Percentiles rank a stretch among this genome's conserved stretches.
Conservation (phyloP, 2,329 filamentous ascomycete genomes). For the Fusarium foetens region DNA sequence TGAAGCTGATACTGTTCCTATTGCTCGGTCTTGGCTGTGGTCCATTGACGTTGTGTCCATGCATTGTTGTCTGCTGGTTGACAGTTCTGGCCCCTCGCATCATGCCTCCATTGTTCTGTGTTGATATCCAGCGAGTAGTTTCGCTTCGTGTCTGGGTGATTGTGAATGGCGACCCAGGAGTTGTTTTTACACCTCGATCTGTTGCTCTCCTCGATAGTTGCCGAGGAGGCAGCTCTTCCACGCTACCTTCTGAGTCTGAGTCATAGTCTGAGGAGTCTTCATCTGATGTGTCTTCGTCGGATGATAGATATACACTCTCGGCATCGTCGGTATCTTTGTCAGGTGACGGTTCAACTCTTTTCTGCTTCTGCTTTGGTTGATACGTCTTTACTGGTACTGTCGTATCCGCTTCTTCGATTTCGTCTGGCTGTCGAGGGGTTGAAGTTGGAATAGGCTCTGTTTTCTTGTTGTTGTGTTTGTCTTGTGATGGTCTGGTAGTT, state of each 20-base stretch:
- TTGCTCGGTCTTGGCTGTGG: constrained; percentile 13
- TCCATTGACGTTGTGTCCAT: constrained; percentile 20
- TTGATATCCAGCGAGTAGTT: constrained; percentile 39
- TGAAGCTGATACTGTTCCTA: constrained; percentile 40
- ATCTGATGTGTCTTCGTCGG: constrained; percentile 24
- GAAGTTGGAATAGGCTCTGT: neutral
- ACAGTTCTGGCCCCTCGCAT: constrained; percentile 32
- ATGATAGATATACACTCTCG: constrained; percentile 39
- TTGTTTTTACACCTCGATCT: constrained; percentile 1
- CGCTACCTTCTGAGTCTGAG: constrained; percentile 24
- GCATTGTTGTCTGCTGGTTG: constrained; percentile 38
- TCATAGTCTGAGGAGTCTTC: constrained; percentile 29
- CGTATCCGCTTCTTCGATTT: constrained; percentile 33
- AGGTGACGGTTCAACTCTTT: constrained; percentile 16
- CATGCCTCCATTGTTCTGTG: constrained; percentile 24
- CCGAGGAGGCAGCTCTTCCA: constrained; percentile 20
- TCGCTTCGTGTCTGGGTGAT: constrained; percentile 35
- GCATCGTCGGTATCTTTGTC: constrained; percentile 19
- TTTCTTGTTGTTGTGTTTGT: constrained; percentile 2
- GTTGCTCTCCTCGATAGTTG: constrained; percentile 25
- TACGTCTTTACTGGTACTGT: constrained; percentile 3
- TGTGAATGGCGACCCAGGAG: constrained; percentile 17
- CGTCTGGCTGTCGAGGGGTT: constrained; percentile 24
- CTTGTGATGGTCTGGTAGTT: neutral
- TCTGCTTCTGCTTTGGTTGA: constrained; percentile 11